phyloP scores from a whole-genome alignment of 352 stramenopile species.

The Plasmopara muralis region DNA sequence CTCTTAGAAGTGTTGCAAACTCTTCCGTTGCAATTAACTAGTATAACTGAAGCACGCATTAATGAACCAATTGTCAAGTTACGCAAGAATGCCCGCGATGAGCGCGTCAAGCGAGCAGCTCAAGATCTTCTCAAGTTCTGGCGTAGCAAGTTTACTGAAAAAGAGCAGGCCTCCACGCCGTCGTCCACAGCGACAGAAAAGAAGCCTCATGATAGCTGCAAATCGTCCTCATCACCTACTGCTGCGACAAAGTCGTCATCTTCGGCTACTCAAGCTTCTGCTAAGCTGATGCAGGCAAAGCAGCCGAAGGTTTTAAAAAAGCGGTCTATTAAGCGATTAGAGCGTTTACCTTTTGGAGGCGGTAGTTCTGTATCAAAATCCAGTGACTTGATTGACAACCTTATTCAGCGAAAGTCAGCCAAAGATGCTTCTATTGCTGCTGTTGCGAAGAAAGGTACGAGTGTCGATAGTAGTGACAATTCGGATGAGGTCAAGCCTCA shows the following conservation, averaged over 20 bases:
- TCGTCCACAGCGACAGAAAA: slow-evolving; percentile 17
- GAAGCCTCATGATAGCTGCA: slow-evolving; percentile 11
- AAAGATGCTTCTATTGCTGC: slow-evolving; percentile 40
- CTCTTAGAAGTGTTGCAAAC: slow-evolving; percentile 77
- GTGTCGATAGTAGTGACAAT: slow-evolving; percentile 11
- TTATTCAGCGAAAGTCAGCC: slow-evolving; percentile 77
- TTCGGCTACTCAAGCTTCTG: slow-evolving; percentile 12
- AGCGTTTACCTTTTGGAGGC: slow-evolving; percentile 57
- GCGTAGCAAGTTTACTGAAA: slow-evolving; percentile 80
- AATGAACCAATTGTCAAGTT: slow-evolving; percentile 87
- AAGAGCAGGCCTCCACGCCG: slow-evolving; percentile 42
- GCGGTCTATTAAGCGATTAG: slow-evolving; percentile 69
- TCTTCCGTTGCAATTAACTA: slow-evolving; percentile 75
- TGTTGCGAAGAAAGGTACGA: slow-evolving; percentile 29
- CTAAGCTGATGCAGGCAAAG: slow-evolving; percentile 18
- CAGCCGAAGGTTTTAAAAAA: slow-evolving; percentile 50
- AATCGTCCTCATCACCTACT: slow-evolving; percentile 14
- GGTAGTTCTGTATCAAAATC: slow-evolving; percentile 60
- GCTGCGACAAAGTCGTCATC: slow-evolving; percentile 11
- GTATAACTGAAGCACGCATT: slow-evolving; percentile 83
- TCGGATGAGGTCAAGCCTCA: slow-evolving; percentile 15
- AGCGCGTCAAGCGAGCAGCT: slow-evolving; percentile 68
- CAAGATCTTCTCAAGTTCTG: slow-evolving; percentile 85
- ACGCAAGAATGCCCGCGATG: slow-evolving; percentile 67
- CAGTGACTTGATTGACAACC: slow-evolving; percentile 72